phyloP scores from a whole-genome alignment of 371 early-diverging fungal genomes.

The Rhizopus microsporus region DNA sequence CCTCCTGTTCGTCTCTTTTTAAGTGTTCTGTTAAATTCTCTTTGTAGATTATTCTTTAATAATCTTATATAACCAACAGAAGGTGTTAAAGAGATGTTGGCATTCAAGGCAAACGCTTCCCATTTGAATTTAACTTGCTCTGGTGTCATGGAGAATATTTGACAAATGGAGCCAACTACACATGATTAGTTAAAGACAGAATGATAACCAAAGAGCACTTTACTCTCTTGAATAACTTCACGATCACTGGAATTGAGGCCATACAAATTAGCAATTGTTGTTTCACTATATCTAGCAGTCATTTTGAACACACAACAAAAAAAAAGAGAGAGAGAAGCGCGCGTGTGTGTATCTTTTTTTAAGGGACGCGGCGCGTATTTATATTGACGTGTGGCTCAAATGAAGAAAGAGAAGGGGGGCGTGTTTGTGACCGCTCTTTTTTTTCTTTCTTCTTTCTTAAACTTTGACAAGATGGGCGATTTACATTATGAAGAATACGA shows the following conservation, averaged over 20 bases:
- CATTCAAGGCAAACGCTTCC: conserved; percentile 47
- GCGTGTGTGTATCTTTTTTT: too few species aligned
- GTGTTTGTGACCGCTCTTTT: not conserved
- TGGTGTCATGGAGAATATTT: conserved; percentile 36
- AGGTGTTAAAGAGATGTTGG: conserved; percentile 23
- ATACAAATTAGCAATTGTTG: not conserved
- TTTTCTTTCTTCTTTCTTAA: too few species aligned
- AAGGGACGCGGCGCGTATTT: too few species aligned
- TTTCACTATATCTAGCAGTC: not conserved
- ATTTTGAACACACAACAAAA: not conserved
- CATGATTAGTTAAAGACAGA: not conserved
- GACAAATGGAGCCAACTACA: conserved; percentile 30
- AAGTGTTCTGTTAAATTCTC: conserved; percentile 36
- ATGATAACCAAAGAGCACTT: not conserved
- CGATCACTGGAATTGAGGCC: not conserved
- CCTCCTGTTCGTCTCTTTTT: conserved; percentile 15
- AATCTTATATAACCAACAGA: conserved; percentile 33
- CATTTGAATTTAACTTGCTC: conserved; percentile 45
- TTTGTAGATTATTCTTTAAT: conserved; percentile 29
- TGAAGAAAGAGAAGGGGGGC: not conserved
- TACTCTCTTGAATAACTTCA: conserved; percentile 6
- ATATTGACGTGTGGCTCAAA: too few species aligned
- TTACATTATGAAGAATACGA: conserved; percentile 4
- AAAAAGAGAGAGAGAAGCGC: too few species aligned
- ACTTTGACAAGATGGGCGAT: not conserved